phyloP scores from a whole-genome alignment of 805 yeast genomes.

The Teunomyces pallodes region DNA sequence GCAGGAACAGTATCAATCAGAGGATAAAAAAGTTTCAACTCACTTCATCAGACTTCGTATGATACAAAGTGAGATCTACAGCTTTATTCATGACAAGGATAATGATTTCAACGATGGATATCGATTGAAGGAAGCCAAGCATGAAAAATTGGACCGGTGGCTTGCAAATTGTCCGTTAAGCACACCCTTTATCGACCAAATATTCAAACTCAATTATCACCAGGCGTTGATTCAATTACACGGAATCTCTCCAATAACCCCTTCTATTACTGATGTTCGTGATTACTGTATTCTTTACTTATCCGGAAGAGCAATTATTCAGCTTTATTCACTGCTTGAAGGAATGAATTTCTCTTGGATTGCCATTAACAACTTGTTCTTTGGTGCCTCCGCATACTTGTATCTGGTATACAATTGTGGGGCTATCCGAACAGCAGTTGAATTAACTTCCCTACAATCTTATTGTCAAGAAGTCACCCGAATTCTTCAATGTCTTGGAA shows the following conservation, averaged over 20 bases:
- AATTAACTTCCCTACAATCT: not conserved
- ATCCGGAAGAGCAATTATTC: not conserved
- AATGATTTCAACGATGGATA: too few relatives aligned
- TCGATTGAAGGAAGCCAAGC: not conserved
- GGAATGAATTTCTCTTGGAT: slow-evolving; percentile 1
- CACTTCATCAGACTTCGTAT: not conserved
- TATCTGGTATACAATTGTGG: slow-evolving; percentile 2
- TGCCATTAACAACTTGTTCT: not conserved
- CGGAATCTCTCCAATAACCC: not conserved
- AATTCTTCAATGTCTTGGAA: not conserved
- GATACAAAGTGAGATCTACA: not conserved
- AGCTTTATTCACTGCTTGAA: not conserved
- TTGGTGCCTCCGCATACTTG: slow-evolving; percentile 3
- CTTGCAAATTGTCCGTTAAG: not conserved
- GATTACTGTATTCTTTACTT: not conserved
- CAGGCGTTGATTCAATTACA: not conserved
- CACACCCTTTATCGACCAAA: not conserved
- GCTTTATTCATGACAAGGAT: not conserved
- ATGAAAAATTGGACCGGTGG: not conserved
- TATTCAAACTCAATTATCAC: slow-evolving; percentile 1
- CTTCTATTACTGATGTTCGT: not conserved
- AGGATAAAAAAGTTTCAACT: not conserved
- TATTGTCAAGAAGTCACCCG: not conserved
- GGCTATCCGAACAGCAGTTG: not conserved
- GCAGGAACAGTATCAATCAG: not conserved